phyloP scores from a whole-genome alignment of 1,284 basidiomycete genomes.

The Kalmanozyma brasiliensis region DNA sequence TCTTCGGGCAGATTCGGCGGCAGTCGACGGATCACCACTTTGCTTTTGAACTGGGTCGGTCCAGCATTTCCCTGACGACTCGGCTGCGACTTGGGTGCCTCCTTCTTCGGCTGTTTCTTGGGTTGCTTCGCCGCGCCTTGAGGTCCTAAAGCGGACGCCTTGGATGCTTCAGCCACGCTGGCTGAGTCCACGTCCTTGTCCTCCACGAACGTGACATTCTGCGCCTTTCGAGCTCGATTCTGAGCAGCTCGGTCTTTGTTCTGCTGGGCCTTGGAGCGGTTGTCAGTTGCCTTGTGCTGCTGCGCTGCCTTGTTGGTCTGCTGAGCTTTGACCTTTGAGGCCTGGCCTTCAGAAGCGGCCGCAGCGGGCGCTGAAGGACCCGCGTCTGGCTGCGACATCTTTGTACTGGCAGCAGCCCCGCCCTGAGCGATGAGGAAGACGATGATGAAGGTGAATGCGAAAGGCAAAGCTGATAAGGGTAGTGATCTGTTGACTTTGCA shows the following conservation, averaged over 20 bases:
- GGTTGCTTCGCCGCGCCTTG: slow-evolving; percentile 24
- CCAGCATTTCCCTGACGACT: slow-evolving; percentile 12
- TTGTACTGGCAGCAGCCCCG: background rate
- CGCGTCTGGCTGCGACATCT: slow-evolving; percentile 24
- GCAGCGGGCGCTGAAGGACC: slow-evolving; percentile 3
- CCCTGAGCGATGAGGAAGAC: background rate
- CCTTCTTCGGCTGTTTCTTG: slow-evolving; percentile 37
- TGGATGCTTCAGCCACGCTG: background rate
- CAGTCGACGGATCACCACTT: slow-evolving; percentile 86
- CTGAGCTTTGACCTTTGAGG: slow-evolving; percentile 9
- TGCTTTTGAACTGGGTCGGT: slow-evolving; percentile 72
- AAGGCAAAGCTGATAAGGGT: slow-evolving; percentile 7
- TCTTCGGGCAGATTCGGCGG: slow-evolving; percentile 91
- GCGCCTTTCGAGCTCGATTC: slow-evolving; percentile 9
- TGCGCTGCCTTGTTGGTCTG: background rate
- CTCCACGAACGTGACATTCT: background rate
- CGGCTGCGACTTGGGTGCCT: slow-evolving; percentile 7
- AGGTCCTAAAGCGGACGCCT: background rate
- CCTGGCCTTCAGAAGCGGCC: background rate
- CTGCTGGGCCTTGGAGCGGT: slow-evolving; percentile 2
- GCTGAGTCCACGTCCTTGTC: background rate
- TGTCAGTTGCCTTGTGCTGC: slow-evolving; percentile 4
- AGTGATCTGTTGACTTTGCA: no score
- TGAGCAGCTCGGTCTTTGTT: slow-evolving; percentile 17
- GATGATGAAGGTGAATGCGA: background rate